Base-by-base conservation (phyloP, 148 eudicot genomes). In the Heliosperma pusillum region DNA sequence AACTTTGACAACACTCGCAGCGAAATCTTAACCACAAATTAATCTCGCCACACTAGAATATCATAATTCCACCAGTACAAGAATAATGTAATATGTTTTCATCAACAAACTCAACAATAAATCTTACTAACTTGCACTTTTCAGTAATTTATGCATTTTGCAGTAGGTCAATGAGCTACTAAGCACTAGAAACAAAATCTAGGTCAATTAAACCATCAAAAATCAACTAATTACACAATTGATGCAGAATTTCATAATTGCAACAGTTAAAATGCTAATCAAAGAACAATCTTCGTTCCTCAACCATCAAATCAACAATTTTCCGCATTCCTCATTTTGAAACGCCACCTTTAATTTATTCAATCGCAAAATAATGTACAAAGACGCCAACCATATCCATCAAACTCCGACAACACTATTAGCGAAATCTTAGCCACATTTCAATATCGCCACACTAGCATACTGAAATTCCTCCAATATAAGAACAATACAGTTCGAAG, bases 131-230 rank as follows among this genome's bases (percentile, higher is more conserved):
- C 3, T 29, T 29, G 1, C 3, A 29, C 30, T 29, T 29, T 29
- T 29, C 19, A n/a, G 19, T 0, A 10, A 5, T 58, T 2, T n/a
- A 20, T 4, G 9, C 10, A 19, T 58, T 58, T 2, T 69, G 56
- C 10, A 13, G 56, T 21, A 10, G 21, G 19, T 9, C 29, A 69
- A 69, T 22, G n/a, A 69, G 72, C 56, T 45, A 69, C 72, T 13
- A 40, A 20, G 3, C 29, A 69, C 57, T 13, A 62, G 4, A 16
- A 70, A 40, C 22, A 30, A 17, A 75, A 71, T 57, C 47, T 70
- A 8, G 68, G 69, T 21, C 76, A 45, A 80, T 65, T 29, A 52
- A 71, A 63, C 20, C 80, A 56, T 15, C 16, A 5, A 69, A 2
- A 33, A 58, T 68, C 25, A 21, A 66, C 10, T 7, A 19, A 79